Evolutionary conservation across 2,329 filamentous ascomycete genomes (phyloP), one percentile per base, ranked within the genome.

Genomic region (Aureobasidium sp.): DNA sequence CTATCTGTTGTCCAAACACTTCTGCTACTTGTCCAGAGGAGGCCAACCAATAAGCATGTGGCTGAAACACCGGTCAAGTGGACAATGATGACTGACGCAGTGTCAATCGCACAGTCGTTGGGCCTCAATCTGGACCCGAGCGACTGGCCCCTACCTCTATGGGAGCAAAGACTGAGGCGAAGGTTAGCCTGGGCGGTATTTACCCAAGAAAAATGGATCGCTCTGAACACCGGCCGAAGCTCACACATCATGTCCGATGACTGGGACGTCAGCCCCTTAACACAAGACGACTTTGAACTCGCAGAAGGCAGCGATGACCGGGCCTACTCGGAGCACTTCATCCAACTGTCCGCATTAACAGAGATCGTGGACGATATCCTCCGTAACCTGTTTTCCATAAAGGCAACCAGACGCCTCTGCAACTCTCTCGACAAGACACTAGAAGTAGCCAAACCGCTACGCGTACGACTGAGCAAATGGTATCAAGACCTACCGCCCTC

Each of bases 161-260:
- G 84, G 83, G 85, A 87, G 66, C 79, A 82, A 58, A 81, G 83
- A 0, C 72, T 87, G 19, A 75, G 85, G 15, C 81, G 82, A 65
- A 74, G 85, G 15, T 71, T 87, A 0, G 83, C 81, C 0, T 88
- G 85, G 84, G 84, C 80, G 1, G 70, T 86, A 0, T 87, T 80
- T 63, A 83, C 85, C 76, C 84, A 87, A 67, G 84, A 87, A 64
- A 84, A 81, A 65, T 85, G 81, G 83, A 78, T 80, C 2, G 77
- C 80, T 2, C 74, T 84, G 38, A 78, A 82, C 29, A 79, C 83
- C 64, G 83, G 83, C 8, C 75, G 82, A 27, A 82, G 81, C 11
- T 80, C 79, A 25, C 78, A 84, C 55, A 80, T 85, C 25, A 74
- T 74, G 5, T 70, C 74, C 3, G 74, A 74, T 8, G 81, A 84